Evolutionary conservation across 1,284 basidiomycete species (phyloP), one percentile per base, ranked within the genome.

Genomic region (Lignosus rhinocerotis): DNA sequence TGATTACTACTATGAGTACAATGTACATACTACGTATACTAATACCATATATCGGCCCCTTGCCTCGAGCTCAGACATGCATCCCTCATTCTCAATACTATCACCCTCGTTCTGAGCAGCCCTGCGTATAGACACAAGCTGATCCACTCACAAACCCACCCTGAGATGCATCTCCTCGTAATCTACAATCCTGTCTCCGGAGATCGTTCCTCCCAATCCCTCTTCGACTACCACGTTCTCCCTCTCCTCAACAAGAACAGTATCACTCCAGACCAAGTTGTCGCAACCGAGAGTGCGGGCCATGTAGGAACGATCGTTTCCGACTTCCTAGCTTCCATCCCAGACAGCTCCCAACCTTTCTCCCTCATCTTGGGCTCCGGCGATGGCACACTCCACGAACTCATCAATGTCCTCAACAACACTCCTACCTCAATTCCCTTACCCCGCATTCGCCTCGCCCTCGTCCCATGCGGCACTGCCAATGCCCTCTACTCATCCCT

Each of bases 311-410:
- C 70, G n/a, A 69, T 84, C 49, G 77, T 86, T 14, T 65, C 76
- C 25, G 69, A 78, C 6, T 78, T 81, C 57, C 62, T 85, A 41
- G 52, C 64, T 68, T 72, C 50, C 17, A 30, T 48, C 17, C 21
- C 54, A 14, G 60, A 59, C 19, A 21, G 34, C 34, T 9, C 33
- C 0, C 7, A 68, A 59, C 19, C 63, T 56, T 44, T 56, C 83
- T 45, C 77, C 1, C 67, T 93, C 45, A 71, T 93, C 48, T 75
- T 94, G 12, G 84, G 81, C n/a, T 92, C 92, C 2, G 94, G 94
- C 10, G 94, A 96, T 70, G 93, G 94, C n/a, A 96, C 94, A 0
- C 77, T 94, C 33, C 91, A 94, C 70, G 93, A 96, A 70, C 82
- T 95, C 55, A 78, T 94, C 66, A 88, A 90, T 60, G 76, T 79